Conservation (phyloP, 768 basidiomycete species). For the Neoboletus brunneissimus region DNA sequence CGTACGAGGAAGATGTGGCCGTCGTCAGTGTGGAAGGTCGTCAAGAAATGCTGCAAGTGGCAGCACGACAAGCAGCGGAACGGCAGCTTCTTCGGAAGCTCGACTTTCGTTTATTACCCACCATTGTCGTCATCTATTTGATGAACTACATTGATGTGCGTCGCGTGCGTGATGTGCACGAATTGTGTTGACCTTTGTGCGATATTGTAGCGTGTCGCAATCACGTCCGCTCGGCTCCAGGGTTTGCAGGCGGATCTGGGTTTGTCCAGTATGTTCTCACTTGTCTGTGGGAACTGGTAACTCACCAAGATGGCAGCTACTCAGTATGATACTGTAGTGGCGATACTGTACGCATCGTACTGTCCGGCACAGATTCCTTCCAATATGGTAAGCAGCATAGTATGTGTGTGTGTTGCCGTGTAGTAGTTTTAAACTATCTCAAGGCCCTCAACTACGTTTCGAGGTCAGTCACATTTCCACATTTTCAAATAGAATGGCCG, state of each 20-base stretch:
- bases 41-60: background rate
- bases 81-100: conserved; percentile 49
- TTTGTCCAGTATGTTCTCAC: conserved; percentile 37
- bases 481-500: background rate
- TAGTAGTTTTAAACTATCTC: background rate
- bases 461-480: conserved; percentile 32
- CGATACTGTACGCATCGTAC: conserved; percentile 57
- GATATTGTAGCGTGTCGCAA: conserved; percentile 41
- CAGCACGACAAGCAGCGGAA: conserved; percentile 14
- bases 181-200: background rate
- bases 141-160: conserved; percentile 69
- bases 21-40: background rate
- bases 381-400: conserved; percentile 5
- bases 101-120: conserved; percentile 54
- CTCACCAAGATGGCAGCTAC: conserved; percentile 36
- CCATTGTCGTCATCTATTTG: conserved; percentile 56
- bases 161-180: background rate
- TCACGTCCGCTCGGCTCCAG: conserved; percentile 50
- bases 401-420: background rate
- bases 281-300: background rate
- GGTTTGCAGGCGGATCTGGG: conserved; percentile 49
- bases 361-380: conserved; percentile 53
- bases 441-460: conserved; percentile 55
- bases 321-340: conserved; percentile 55
- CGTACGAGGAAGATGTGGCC: background rate